Base-by-base conservation (phyloP, 129 eudicot genomes). In the Sambucus nigra region DNA sequence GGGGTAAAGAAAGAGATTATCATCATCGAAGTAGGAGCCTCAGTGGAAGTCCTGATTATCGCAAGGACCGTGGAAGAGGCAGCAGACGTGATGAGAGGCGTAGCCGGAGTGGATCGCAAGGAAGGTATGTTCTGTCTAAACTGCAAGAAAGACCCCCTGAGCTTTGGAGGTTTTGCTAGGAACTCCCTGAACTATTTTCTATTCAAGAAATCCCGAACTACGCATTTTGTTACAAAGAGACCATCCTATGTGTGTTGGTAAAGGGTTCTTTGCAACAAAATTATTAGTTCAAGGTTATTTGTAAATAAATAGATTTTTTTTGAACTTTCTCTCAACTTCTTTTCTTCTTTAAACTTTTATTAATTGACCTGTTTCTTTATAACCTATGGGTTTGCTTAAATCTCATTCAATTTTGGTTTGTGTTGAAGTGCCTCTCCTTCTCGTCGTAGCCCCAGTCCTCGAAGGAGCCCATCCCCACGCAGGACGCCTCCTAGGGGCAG, bases 31-130 rank as follows among this genome's bases (percentile, higher is more conserved):
- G 94, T 54, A 65, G 86, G 61, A 89, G 95, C 67, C 84, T 84
- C 59, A 85, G 84, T 48, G 62, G 38, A 54, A 91, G 95, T 60
- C 99, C 99, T 51, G 94, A 51, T 46, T 74, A 79, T 64, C 95
- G 79, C 51, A 77, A 60, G 57, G 99, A 80, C 6, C 87, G 87
- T 57, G 81, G 79, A 20, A 82, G 94, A 73, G 91, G 77, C 55
- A 79, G 78, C 72, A 80, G 86, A 63, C 87, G 76, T 61, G 94
- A 77, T 35, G 84, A 73, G 25, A 82, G 71, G 63, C 87, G 77
- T 27, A 70, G 79, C 49, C 67, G 89, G 57, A 92, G 99, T 53
- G 83, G 84, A 10, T 81, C 95, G 47, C 68, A 73, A 60, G 76
- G 67, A 64, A 92, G 94, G 98, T 89, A 71, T 25, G 18, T 1